Evolutionary conservation across 805 yeast species (phyloP).

Genomic region (Metschnikowia anglica): DNA sequence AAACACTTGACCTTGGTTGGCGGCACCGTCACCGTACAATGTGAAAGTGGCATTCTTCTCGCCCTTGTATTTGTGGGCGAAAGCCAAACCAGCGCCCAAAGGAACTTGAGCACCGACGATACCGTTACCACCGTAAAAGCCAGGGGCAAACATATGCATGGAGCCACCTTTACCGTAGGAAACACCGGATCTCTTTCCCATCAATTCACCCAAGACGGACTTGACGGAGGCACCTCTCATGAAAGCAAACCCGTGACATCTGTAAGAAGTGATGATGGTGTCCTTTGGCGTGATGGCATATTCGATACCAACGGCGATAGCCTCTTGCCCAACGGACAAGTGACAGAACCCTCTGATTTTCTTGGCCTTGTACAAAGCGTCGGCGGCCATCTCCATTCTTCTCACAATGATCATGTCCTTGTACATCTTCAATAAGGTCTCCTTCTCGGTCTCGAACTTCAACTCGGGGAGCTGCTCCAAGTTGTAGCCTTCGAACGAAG

Average conservation of each 20-base stretch:
- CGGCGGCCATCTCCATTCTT: conserved; percentile 99
- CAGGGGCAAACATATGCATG: conserved; percentile 96
- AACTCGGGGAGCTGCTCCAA: conserved; percentile 65
- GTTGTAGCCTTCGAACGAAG: conserved; percentile 83
- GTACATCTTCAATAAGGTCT: conserved; percentile 84
- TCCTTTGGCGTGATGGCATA: conserved; percentile 84
- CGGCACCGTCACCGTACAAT: conserved; percentile 98
- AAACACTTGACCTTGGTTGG: conserved; percentile 99
- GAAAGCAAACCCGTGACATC: conserved; percentile 98
- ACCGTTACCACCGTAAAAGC: conserved; percentile 99
- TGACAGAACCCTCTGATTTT: conserved; percentile 99
- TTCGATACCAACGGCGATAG: conserved; percentile 98
- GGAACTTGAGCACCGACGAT: conserved; percentile 99
- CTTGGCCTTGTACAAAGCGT: conserved; percentile 96
- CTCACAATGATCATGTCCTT: conserved; percentile 91
- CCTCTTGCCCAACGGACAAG: conserved; percentile 97
- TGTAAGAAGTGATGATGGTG: conserved; percentile 91
- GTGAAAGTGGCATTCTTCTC: conserved; percentile 79
- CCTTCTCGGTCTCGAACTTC: conserved; percentile 76
- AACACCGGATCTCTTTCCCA: conserved; percentile 95
- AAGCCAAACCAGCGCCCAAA: conserved; percentile 96
- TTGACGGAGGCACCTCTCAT: conserved; percentile 94
- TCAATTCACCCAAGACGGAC: conserved; percentile 88
- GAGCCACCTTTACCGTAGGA: conserved; percentile 99
- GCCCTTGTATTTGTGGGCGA: conserved; percentile 91